Base-by-base conservation (phyloP, 495 filamentous ascomycete genomes). In the Aspergillus sclerotiicarbonarius region DNA sequence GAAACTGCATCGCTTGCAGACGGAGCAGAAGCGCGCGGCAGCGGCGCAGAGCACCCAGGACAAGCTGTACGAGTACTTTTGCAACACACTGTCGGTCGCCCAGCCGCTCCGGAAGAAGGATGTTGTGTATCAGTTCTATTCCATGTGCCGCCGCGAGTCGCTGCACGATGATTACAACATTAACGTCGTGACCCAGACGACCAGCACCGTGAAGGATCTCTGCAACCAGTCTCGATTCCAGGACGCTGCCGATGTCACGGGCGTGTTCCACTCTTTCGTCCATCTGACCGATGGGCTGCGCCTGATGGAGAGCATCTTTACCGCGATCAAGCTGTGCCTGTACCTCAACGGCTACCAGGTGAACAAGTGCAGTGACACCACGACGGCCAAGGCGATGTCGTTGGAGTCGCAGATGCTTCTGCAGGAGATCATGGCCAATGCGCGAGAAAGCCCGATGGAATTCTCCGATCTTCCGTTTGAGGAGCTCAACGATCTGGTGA, bases 271-370 rank as follows among this genome's bases (percentile, higher is more conserved):
- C 61, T 75, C 80, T 7, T 87, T 87, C 67, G 71, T 80, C 15
- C 74, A 81, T 43, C 64, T 78, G n/a, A 82, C 82, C 33, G 73
- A 76, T 30, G 80, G 76, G 31, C 81, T 84, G 58, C 75, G 76
- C 39, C 63, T 69, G 54, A 60, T 75, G 13, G 66, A 80, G 8
- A 78, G 73, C 56, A 73, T 85, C 35, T 73, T 71, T 12, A 76
- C 76, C 1, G 80, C 80, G 2, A 83, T 84, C 67, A 82, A 84
- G 67, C 63, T 87, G 1, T 81, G 82, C 30, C 63, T 78, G 43
- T 76, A 80, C 44, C 69, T 86, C 56, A 81, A 75, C 19, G 79
- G 81, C 19, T 79, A 74, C 52, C 75, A 77, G 54, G 66, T 76
- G 5, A 67, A 58, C 29, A 72, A 71, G 41, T 74, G 67, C 56